Conservation (phyloP, 2,329 filamentous ascomycete species). For the Aquanectria penicillioides region DNA sequence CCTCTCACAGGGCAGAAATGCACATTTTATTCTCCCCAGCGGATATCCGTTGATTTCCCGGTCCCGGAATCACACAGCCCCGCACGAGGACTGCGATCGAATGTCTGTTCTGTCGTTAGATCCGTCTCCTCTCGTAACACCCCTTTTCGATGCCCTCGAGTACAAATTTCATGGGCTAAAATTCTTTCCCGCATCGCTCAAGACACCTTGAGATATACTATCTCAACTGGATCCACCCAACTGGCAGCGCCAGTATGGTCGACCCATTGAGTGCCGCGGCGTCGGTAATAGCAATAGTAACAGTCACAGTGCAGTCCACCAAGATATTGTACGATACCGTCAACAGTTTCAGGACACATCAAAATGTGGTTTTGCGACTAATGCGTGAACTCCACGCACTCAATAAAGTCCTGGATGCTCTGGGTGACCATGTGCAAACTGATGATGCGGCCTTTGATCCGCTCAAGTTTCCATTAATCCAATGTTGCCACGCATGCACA, state of each 20-base stretch:
- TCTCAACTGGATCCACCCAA: neutral
- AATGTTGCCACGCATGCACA: neutral
- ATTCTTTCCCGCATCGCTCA: no score
- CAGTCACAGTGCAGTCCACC: neutral
- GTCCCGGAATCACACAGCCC: neutral
- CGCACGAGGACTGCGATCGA: no score
- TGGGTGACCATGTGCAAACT: neutral
- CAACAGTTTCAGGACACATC: neutral
- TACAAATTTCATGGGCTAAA: no score
- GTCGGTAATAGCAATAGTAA: conserved; percentile 4
- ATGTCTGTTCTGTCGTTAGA: no score
- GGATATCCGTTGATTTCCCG: conserved; percentile 6
- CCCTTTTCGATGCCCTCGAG: no score
- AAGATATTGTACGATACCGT: neutral
- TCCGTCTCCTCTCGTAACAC: no score
- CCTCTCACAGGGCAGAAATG: no score
- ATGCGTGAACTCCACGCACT: neutral
- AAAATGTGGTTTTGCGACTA: neutral
- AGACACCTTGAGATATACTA: neutral
- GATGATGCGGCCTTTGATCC: neutral
- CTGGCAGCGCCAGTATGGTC: neutral
- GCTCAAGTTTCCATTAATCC: conserved; percentile 1
- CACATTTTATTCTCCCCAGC: no score
- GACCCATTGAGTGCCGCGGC: neutral
- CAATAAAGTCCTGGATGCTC: neutral